These are phyloP conservation scores for Fusarium pseudoanthophilum DNA, from an alignment of 2,329 filamentous ascomycete genomes.

Conservation along the genomic window DNA sequence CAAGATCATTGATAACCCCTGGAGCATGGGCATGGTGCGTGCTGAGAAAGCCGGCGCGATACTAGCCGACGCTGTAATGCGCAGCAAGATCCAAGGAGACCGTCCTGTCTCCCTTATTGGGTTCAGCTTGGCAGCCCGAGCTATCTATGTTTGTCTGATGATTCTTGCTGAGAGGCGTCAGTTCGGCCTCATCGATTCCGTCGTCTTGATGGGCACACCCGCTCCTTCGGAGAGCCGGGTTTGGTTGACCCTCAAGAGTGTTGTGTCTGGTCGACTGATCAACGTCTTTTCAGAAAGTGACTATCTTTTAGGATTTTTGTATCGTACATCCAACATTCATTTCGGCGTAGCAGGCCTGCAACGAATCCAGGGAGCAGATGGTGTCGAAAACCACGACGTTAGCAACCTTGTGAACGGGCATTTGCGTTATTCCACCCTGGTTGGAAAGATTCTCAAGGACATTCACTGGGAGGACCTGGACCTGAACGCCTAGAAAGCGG, in stretches of 20 bases:
- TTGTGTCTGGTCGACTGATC: constrained; percentile 84
- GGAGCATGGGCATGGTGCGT: constrained; percentile 78
- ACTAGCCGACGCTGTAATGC: constrained; percentile 84
- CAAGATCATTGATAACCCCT: constrained; percentile 83
- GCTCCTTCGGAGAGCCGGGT: constrained; percentile 76
- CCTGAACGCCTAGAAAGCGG: constrained; percentile 42
- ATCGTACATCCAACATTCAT: constrained; percentile 82
- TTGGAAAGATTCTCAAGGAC: constrained; percentile 73
- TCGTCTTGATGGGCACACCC: constrained; percentile 84
- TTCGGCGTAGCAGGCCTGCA: constrained; percentile 88
- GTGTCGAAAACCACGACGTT: constrained; percentile 75
- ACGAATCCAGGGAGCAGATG: constrained; percentile 72
- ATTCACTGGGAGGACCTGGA: constrained; percentile 77
- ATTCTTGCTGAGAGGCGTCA: constrained; percentile 81
- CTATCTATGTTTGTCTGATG: constrained; percentile 87
- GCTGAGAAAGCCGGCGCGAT: constrained; percentile 77
- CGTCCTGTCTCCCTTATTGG: constrained; percentile 83
- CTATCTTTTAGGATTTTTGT: constrained; percentile 88
- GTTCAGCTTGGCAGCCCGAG: constrained; percentile 82
- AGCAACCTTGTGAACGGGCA: constrained; percentile 75
- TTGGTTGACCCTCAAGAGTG: constrained; percentile 81
- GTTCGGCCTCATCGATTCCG: constrained; percentile 88
- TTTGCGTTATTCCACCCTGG: constrained; percentile 74
- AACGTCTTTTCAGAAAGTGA: constrained; percentile 92
- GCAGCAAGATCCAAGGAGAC: constrained; percentile 80